Percentiles rank a stretch among this genome's conserved stretches.
These are phyloP conservation scores for Sporobolomyces pararoseus DNA, from an alignment of 768 basidiomycete species.

Conservation along the genomic window DNA sequence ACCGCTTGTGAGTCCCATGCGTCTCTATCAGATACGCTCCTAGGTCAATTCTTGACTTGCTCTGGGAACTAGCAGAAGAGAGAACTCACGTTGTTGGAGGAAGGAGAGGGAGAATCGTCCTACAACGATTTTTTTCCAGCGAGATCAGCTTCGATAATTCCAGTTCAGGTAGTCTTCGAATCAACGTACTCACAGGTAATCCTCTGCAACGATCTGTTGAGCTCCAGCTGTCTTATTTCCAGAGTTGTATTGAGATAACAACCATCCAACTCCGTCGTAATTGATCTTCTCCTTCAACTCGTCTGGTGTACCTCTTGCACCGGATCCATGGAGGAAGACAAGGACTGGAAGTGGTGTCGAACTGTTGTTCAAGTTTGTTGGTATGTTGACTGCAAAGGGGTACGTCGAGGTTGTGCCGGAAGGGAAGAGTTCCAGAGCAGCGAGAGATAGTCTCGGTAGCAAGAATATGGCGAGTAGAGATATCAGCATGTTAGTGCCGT, in stretches of 20 bases:
- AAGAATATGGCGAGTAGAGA: neutral
- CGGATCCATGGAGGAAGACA: neutral
- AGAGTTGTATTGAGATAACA: neutral
- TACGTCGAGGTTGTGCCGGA: neutral
- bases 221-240: neutral
- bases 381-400: neutral
- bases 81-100: neutral
- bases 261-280: neutral
- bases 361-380: neutral
- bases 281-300: neutral
- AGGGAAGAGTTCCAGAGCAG: neutral
- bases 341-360: neutral
- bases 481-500: neutral
- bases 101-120: constrained; percentile 3
- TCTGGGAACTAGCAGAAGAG: neutral
- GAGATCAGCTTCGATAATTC: neutral
- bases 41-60: neutral
- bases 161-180: neutral
- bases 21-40: neutral
- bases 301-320: neutral
- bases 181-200: neutral
- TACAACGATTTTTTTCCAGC: neutral
- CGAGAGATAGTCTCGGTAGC: neutral
- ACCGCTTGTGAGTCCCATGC: neutral
- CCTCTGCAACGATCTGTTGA: neutral